Base-by-base conservation (phyloP, 176 grass and related monocot species). In the Zizania latifolia region DNA sequence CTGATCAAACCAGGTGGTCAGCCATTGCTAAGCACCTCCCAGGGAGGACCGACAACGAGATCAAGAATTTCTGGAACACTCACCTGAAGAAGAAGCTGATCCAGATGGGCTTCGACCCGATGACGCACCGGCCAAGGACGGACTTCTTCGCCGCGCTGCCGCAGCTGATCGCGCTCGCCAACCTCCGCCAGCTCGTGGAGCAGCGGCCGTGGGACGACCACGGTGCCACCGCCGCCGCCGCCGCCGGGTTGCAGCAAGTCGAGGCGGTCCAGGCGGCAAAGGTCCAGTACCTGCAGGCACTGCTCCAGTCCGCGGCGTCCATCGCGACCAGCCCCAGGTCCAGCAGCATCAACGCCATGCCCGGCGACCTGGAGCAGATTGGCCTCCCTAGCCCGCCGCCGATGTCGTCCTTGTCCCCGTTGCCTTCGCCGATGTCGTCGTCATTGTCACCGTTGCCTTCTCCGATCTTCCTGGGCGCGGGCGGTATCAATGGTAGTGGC, bases 11-110 rank as follows among this genome's bases (percentile, higher is more conserved):
- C 57, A 92, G 92, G 83, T 96, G 92, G 92, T 96, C 92, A 21
- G 57, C 89, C 15, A 96, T 96, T 26, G 86, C 92, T 1, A 92
- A 86, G n/a, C 76, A 80, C 44, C 83, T 96, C 15, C 86, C 83
- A 0, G 92, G 92, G 15, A 64, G 92, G 57, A 92, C 92, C 0
- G 92, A 96, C 61, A 96, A 96, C 4, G 92, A 96, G 81, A 92
- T 96, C 72, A 96, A 96, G 89, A 96, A 96, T 58, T 96, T 89
- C 80, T 96, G 92, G 92, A 96, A 96, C 86, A 89, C 92, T 23
- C 86, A 89, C 68, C 89, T 96, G 33, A 92, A 86, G 64, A 96
- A 89, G 78, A 96, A 92, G 73, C 86, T 96, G 38, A 96, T 96
- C 64, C 87, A 87, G 68, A 92, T 92, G 92, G 92, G 92, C 14